Percentiles rank a stretch among this genome's conserved stretches.
Evolutionary conservation across 2,329 filamentous ascomycete genomes (phyloP).

Genomic region (Capronia epimyces): DNA sequence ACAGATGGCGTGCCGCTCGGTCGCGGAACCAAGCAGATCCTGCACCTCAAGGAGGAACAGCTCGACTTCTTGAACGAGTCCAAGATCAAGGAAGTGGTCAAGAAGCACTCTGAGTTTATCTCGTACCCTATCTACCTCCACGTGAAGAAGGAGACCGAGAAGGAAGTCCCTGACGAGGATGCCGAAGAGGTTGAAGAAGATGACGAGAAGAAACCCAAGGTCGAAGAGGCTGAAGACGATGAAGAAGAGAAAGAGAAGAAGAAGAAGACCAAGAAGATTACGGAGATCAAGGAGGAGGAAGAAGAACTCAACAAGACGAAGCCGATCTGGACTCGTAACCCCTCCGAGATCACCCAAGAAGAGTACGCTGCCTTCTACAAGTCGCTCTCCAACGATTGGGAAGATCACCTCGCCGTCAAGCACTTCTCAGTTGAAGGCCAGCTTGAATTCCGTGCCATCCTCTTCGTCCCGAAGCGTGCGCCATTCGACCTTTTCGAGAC

Average conservation of each 20-base stretch:
- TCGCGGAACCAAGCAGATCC: slow-evolving; percentile 95
- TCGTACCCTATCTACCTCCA: slow-evolving; percentile 99
- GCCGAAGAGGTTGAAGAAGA: slow-evolving; percentile 70
- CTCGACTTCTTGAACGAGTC: slow-evolving; percentile 95
- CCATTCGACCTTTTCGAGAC: slow-evolving; percentile 99
- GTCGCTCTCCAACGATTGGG: slow-evolving; percentile 99
- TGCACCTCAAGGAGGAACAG: slow-evolving; percentile 99
- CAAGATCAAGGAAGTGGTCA: slow-evolving; percentile 99
- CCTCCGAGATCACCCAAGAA: slow-evolving; percentile 86
- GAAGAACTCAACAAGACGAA: slow-evolving; percentile 99
- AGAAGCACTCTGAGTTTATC: slow-evolving; percentile 99
- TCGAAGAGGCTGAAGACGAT: slow-evolving; percentile 85
- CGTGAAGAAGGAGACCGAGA: slow-evolving; percentile 98
- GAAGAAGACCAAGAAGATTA: slow-evolving; percentile 98
- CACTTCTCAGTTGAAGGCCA: slow-evolving; percentile 99
- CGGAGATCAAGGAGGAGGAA: slow-evolving; percentile 97
- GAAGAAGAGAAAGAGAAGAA: slow-evolving; percentile 83
- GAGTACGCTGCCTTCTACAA: slow-evolving; percentile 99
- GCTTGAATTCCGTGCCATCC: slow-evolving; percentile 99
- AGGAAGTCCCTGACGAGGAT: slow-evolving; percentile 94
- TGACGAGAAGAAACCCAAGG: slow-evolving; percentile 87
- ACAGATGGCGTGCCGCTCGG: slow-evolving; percentile 85
- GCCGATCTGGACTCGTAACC: slow-evolving; percentile 99
- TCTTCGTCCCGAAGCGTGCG: slow-evolving; percentile 98
- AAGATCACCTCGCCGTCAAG: slow-evolving; percentile 99